A percentile compares a stretch with the other conserved stretches of the same genome.
These are phyloP conservation scores for Leccinum ochraceum DNA, from an alignment of 768 basidiomycete species.

Conservation along the genomic window DNA sequence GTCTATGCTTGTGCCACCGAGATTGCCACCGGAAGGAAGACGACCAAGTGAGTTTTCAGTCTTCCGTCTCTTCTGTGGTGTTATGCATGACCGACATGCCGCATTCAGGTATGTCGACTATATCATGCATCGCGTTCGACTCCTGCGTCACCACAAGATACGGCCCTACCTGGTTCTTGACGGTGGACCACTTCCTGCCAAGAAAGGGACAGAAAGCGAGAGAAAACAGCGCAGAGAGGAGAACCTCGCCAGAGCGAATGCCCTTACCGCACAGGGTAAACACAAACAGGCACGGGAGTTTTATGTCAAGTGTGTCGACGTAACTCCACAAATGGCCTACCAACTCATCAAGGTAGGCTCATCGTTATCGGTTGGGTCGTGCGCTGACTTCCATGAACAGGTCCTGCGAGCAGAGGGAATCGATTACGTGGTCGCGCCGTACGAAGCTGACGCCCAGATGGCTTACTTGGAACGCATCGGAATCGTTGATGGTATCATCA, in stretches of 20 bases:
- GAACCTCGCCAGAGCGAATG: conserved; percentile 70
- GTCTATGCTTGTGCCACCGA: conserved; percentile 90
- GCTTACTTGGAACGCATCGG: conserved; percentile 86
- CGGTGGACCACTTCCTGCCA: conserved; percentile 93
- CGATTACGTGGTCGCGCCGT: conserved; percentile 90
- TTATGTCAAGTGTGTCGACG: conserved; percentile 90
- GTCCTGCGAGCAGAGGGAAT: conserved; percentile 82
- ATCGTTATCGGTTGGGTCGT: background rate
- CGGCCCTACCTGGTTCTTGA: conserved; percentile 94
- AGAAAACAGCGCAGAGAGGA: conserved; percentile 77
- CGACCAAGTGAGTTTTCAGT: conserved; percentile 66
- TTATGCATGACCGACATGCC: conserved; percentile 5
- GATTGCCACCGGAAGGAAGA: conserved; percentile 79
- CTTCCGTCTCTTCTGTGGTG: background rate
- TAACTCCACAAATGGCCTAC: conserved; percentile 96
- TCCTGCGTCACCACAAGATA: conserved; percentile 82
- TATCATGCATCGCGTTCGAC: conserved; percentile 87
- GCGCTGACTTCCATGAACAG: conserved; percentile 42
- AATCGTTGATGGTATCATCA: conserved; percentile 87
- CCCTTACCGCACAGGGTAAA: conserved; percentile 75
- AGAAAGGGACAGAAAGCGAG: conserved; percentile 84
- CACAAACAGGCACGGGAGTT: conserved; percentile 80
- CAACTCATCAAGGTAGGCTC: conserved; percentile 87
- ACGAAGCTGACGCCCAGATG: conserved; percentile 98
- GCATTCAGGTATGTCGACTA: conserved; percentile 87